Evolutionary conservation across 176 grass and related monocot genomes (phyloP).

Genomic region (Urochloa ruziziensis): DNA sequence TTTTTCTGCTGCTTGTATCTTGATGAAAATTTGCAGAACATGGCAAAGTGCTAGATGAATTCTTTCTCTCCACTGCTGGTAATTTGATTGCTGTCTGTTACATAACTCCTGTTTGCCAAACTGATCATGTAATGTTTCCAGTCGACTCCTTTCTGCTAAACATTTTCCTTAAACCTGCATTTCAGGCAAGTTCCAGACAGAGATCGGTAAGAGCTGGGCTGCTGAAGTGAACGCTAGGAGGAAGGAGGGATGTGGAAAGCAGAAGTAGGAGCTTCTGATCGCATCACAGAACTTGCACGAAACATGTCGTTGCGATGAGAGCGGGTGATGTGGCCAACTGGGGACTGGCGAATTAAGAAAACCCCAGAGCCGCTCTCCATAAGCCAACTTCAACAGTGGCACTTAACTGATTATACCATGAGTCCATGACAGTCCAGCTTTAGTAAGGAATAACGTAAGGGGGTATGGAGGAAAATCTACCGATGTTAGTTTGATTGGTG

Average conservation of each 20-base stretch:
- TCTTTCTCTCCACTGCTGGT: conserved; percentile 95
- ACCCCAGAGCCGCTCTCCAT: background rate
- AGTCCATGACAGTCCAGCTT: background rate
- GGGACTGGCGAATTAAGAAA: background rate
- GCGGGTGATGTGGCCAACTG: background rate
- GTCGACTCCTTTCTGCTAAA: background rate
- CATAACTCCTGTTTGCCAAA: background rate
- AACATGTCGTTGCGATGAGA: background rate
- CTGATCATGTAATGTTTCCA: background rate
- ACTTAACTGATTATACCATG: conserved; percentile 4
- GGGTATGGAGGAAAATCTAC: background rate
- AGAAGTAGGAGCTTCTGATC: conserved; percentile 26
- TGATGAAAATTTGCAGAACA: conserved; percentile 63
- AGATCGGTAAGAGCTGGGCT: conserved; percentile 91
- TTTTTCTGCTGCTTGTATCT: conserved; percentile 10
- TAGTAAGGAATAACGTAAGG: conserved; percentile 20
- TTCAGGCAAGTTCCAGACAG: conserved; percentile 93
- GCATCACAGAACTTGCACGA: background rate
- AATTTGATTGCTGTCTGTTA: conserved; percentile 27
- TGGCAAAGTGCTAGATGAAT: conserved; percentile 90
- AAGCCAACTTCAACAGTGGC: background rate
- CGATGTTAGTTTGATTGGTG: background rate
- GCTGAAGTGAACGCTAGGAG: conserved; percentile 84
- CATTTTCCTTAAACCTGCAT: conserved; percentile 14
- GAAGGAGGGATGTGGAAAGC: conserved; percentile 41